Evolutionary conservation across 1,284 basidiomycete genomes (phyloP).

Genomic region (Cryptococcus sp.): DNA sequence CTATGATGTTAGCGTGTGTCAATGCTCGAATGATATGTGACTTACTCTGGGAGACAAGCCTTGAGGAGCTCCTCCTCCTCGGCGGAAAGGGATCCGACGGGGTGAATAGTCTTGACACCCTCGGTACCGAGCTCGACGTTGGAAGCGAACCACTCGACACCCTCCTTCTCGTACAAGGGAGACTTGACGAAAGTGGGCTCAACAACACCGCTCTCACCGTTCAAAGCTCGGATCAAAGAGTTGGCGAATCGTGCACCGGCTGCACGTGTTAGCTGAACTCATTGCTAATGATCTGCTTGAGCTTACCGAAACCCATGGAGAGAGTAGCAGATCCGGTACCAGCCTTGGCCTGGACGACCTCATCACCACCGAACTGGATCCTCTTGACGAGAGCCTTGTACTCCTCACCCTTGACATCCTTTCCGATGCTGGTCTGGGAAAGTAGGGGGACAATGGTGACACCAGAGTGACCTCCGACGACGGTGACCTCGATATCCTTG

Average conservation of each 20-base stretch:
- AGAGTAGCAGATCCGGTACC: constrained; percentile 81
- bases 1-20: constrained; percentile 15
- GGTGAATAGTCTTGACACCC: constrained; percentile 86
- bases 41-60: constrained; percentile 74
- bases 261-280: constrained; percentile 4
- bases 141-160: constrained; percentile 78
- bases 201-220: constrained; percentile 81
- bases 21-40: constrained; percentile 1
- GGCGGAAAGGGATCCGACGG: constrained; percentile 67
- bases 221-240: constrained; percentile 76
- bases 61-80: constrained; percentile 82
- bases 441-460: constrained; percentile 95
- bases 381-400: constrained; percentile 68
- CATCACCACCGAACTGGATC: constrained; percentile 92
- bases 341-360: constrained; percentile 89
- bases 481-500: constrained; percentile 65
- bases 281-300: constrained; percentile 10
- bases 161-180: constrained; percentile 67
- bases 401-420: constrained; percentile 54
- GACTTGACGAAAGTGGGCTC: constrained; percentile 83
- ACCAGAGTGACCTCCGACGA: constrained; percentile 94
- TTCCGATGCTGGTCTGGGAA: constrained; percentile 72
- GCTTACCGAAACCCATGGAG: constrained; percentile 75
- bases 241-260: constrained; percentile 77
- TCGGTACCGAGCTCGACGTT: constrained; percentile 76